phyloP scores from a whole-genome alignment of 441 rosid genomes.

The Populus hybrid region DNA sequence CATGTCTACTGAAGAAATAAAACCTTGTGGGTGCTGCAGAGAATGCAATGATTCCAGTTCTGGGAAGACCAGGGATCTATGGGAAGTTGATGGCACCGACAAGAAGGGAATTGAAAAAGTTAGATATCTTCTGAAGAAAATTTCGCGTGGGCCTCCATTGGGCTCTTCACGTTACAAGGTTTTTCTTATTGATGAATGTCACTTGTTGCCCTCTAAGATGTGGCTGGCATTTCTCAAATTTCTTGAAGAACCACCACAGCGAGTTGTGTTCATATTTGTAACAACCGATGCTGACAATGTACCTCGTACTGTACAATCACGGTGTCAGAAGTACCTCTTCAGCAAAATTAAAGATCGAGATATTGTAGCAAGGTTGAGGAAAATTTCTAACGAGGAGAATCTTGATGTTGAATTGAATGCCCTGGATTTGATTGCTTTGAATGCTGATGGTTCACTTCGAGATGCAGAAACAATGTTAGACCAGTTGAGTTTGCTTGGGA shows the following conservation, averaged over 20 bases:
- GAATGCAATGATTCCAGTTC: conserved; percentile 72
- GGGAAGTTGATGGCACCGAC: conserved; percentile 82
- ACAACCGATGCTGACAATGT: conserved; percentile 92
- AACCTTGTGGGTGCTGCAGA: conserved; percentile 86
- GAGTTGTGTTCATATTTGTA: conserved; percentile 74
- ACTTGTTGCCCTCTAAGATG: conserved; percentile 78
- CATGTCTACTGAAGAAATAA: conserved; percentile 52
- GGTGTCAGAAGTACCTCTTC: conserved; percentile 91
- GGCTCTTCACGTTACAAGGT: conserved; percentile 54
- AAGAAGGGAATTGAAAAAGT: conserved; percentile 68
- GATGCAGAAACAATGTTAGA: conserved; percentile 99
- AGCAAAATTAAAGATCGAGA: conserved; percentile 91
- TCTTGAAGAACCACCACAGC: conserved; percentile 78
- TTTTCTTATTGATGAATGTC: conserved; percentile 89
- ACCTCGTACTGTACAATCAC: conserved; percentile 91
- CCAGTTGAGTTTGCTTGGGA: conserved; percentile 91
- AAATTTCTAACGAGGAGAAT: conserved; percentile 68
- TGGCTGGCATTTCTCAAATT: conserved; percentile 93
- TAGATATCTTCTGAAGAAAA: conserved; percentile 55
- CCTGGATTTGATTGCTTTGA: conserved; percentile 81
- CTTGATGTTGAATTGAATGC: conserved; percentile 87
- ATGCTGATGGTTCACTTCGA: conserved; percentile 95
- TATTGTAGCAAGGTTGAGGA: conserved; percentile 61
- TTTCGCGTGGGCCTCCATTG: conserved; percentile 46
- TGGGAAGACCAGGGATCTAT: conserved; percentile 61